Evolutionary conservation across 768 basidiomycete species (phyloP).

Genomic region (Tricholoma furcatifolium): DNA sequence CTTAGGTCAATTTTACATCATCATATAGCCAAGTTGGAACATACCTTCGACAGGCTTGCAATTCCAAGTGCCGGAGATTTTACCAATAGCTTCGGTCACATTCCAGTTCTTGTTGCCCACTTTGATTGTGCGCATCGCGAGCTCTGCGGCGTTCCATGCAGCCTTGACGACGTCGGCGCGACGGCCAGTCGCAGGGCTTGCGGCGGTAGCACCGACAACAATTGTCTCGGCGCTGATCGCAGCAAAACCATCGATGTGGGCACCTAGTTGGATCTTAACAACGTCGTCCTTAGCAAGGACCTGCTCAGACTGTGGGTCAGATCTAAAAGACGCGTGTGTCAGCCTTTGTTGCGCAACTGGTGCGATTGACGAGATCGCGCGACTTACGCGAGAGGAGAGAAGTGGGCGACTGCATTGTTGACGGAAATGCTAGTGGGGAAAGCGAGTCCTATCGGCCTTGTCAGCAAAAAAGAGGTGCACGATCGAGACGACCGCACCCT

Average conservation of each 20-base stretch:
- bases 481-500: slow-evolving; percentile 51
- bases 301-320: slow-evolving; percentile 69
- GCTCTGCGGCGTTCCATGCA: slow-evolving; percentile 90
- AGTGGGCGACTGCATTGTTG: slow-evolving; percentile 95
- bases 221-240: slow-evolving; percentile 92
- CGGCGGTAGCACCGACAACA: slow-evolving; percentile 75
- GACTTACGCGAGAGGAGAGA: slow-evolving; percentile 89
- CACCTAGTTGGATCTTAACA: slow-evolving; percentile 94
- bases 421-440: slow-evolving; percentile 95
- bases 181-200: slow-evolving; percentile 77
- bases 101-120: slow-evolving; percentile 95
- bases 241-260: slow-evolving; percentile 97
- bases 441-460: slow-evolving; percentile 62
- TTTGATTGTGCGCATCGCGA: slow-evolving; percentile 88
- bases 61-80: slow-evolving; percentile 67
- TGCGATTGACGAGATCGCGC: slow-evolving; percentile 24
- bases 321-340: slow-evolving; percentile 40
- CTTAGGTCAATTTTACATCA: not conserved
- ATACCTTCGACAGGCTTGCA: slow-evolving; percentile 94
- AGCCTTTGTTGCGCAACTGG: slow-evolving; percentile 7
- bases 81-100: slow-evolving; percentile 83
- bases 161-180: slow-evolving; percentile 93
- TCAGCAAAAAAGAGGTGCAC: slow-evolving; percentile 4
- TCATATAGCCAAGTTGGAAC: slow-evolving; percentile 15
- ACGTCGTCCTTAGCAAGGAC: slow-evolving; percentile 82